Evolutionary conservation across 2,329 filamentous ascomycete genomes (phyloP).

Genomic region (Tricladium varicosporioides): DNA sequence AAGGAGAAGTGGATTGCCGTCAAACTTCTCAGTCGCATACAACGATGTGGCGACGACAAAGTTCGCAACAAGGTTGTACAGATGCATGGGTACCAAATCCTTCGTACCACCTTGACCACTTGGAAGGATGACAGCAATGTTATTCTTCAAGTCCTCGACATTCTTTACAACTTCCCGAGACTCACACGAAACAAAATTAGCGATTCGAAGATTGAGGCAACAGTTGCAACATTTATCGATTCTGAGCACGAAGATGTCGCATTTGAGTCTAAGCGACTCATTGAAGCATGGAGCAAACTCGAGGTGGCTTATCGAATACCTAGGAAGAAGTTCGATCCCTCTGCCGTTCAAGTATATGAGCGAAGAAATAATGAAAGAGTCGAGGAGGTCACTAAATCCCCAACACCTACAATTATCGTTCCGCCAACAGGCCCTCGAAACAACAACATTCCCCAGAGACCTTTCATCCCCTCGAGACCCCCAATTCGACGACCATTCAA

Average conservation of each 20-base stretch:
- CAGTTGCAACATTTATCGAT: slow-evolving; percentile 65
- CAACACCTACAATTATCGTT: slow-evolving; percentile 21
- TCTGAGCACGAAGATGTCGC: slow-evolving; percentile 75
- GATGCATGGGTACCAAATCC: slow-evolving; percentile 95
- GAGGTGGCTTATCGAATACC: slow-evolving; percentile 92
- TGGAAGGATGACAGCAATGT: slow-evolving; percentile 92
- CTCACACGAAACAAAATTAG: slow-evolving; percentile 96
- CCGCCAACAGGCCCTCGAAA: slow-evolving; percentile 48
- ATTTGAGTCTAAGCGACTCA: slow-evolving; percentile 65
- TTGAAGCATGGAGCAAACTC: slow-evolving; percentile 85
- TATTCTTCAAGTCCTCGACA: slow-evolving; percentile 82
- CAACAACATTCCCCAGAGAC: slow-evolving; percentile 50
- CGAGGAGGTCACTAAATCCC: slow-evolving; percentile 41
- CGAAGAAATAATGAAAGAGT: slow-evolving; percentile 63
- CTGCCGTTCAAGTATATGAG: slow-evolving; percentile 54
- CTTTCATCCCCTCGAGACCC: slow-evolving; percentile 49
- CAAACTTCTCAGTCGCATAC: slow-evolving; percentile 86
- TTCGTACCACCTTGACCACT: slow-evolving; percentile 80
- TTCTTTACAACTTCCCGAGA: slow-evolving; percentile 84
- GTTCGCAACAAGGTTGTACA: slow-evolving; percentile 86
- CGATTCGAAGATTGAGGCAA: slow-evolving; percentile 89
- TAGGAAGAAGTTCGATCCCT: slow-evolving; percentile 79
- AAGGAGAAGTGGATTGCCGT: slow-evolving; percentile 99
- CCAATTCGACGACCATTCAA: slow-evolving; percentile 55
- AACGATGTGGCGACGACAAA: slow-evolving; percentile 80